Conservation (phyloP, 768 basidiomycete species). For the Rhodocollybia butyracea region DNA sequence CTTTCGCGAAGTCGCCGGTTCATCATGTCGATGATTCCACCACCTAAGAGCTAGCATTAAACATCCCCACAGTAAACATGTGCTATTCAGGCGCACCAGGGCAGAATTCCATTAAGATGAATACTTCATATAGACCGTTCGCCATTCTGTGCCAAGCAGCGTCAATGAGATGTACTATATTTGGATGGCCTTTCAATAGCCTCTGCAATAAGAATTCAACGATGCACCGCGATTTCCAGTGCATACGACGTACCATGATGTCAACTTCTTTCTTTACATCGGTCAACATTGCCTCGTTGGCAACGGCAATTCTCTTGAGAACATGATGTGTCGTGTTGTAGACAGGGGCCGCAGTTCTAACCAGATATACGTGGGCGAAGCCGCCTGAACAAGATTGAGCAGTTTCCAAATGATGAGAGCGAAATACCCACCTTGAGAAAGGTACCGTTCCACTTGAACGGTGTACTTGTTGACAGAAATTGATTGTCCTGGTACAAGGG, state of each 20-base stretch:
- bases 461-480: constrained; percentile 87
- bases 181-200: constrained; percentile 87
- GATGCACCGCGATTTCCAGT: constrained; percentile 12
- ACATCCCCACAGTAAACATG: not conserved
- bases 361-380: constrained; percentile 97
- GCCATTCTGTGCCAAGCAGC: constrained; percentile 86
- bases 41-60: constrained; percentile 48
- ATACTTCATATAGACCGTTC: constrained; percentile 88
- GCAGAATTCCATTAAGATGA: constrained; percentile 99
- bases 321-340: constrained; percentile 94
- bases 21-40: constrained; percentile 99
- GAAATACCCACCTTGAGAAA: constrained; percentile 76
- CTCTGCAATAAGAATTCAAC: constrained; percentile 51
- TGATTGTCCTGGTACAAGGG: constrained; percentile 77
- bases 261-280: constrained; percentile 98
- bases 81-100: constrained; percentile 51
- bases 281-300: constrained; percentile 82
- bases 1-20: constrained; percentile 93
- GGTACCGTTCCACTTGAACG: constrained; percentile 91
- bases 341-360: constrained; percentile 80
- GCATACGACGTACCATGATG: constrained; percentile 75
- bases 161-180: constrained; percentile 95
- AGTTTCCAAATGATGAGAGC: constrained; percentile 7
- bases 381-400: constrained; percentile 59
- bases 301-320: constrained; percentile 92